phyloP scores from a whole-genome alignment of 306 rosid species.

The Gastrolobium bilobum region DNA sequence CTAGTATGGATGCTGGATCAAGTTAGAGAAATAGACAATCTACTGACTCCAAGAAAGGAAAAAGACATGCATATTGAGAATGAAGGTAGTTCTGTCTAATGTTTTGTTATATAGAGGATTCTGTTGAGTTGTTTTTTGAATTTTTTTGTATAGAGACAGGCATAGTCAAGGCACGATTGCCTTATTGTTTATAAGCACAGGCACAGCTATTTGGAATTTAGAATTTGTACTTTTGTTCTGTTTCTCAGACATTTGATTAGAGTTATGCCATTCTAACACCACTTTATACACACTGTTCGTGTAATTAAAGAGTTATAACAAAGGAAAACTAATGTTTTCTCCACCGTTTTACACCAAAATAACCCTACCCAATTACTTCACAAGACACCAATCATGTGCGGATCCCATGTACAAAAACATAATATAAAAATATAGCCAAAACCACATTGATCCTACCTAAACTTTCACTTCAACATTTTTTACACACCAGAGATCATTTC shows the following conservation, averaged over 20 bases:
- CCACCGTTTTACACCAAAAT: slow-evolving; percentile 29
- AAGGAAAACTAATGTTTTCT: not conserved
- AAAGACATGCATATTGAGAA: not conserved
- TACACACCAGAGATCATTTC: not conserved
- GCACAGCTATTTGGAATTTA: slow-evolving; percentile 5
- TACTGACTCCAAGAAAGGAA: not conserved
- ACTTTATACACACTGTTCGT: slow-evolving; percentile 1
- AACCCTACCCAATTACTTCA: not conserved
- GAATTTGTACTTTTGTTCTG: not conserved
- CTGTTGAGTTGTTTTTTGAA: not conserved
- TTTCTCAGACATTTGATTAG: slow-evolving; percentile 26
- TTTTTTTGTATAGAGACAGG: not conserved
- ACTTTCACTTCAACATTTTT: not conserved
- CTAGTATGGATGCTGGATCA: not conserved
- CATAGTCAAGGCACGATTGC: not conserved
- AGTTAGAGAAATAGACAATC: not conserved
- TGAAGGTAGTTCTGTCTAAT: not conserved
- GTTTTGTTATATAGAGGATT: not conserved
- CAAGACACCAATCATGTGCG: not conserved
- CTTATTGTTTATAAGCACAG: slow-evolving; percentile 8
- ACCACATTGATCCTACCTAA: not conserved
- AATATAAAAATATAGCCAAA: not conserved
- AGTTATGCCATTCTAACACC: slow-evolving; percentile 15
- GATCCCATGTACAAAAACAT: not conserved
- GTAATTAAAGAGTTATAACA: not conserved